A percentile compares a stretch with the other conserved stretches of the same genome.
These are phyloP conservation scores for Metschnikowia cerradonensis DNA, from an alignment of 805 yeast species.

Conservation along the genomic window DNA sequence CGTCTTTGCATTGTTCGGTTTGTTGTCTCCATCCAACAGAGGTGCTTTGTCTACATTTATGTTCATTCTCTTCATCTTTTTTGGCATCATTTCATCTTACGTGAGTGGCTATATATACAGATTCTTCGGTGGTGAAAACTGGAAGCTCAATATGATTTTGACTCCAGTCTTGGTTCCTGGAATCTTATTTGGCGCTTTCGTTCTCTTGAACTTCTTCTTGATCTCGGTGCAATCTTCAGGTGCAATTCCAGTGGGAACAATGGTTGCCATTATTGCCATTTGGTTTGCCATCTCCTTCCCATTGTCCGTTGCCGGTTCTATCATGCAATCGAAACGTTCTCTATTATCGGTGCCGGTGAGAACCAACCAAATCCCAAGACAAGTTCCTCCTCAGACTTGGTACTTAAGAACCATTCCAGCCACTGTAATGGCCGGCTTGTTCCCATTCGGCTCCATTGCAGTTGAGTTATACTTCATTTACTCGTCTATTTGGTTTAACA, in stretches of 20 bases:
- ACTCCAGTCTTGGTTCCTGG: constrained; percentile 91
- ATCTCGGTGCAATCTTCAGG: constrained; percentile 81
- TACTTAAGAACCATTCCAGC: constrained; percentile 66
- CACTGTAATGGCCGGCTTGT: constrained; percentile 75
- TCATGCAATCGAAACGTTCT: constrained; percentile 64
- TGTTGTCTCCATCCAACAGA: constrained; percentile 89
- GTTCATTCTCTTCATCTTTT: constrained; percentile 77
- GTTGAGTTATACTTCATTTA: constrained; percentile 92
- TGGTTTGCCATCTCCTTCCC: constrained; percentile 90
- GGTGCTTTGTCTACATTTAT: constrained; percentile 89
- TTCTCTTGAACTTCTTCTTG: constrained; percentile 77
- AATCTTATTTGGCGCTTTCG: constrained; percentile 54
- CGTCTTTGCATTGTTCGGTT: constrained; percentile 80
- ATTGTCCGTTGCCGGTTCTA: constrained; percentile 76
- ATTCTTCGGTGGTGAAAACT: constrained; percentile 85
- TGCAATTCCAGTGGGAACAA: constrained; percentile 89
- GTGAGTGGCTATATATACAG: constrained; percentile 83
- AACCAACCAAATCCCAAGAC: constrained; percentile 94
- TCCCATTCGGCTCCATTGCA: constrained; percentile 93
- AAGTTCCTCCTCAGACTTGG: constrained; percentile 88
- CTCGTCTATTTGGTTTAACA: constrained; percentile 89
- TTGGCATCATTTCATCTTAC: constrained; percentile 80
- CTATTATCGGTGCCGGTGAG: constrained; percentile 69
- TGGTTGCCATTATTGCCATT: constrained; percentile 71
- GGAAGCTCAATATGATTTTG: constrained; percentile 80